Percentiles rank a stretch among this genome's conserved stretches.
Evolutionary conservation across 441 rosid species (phyloP).

Genomic region (Croton laevigatus): DNA sequence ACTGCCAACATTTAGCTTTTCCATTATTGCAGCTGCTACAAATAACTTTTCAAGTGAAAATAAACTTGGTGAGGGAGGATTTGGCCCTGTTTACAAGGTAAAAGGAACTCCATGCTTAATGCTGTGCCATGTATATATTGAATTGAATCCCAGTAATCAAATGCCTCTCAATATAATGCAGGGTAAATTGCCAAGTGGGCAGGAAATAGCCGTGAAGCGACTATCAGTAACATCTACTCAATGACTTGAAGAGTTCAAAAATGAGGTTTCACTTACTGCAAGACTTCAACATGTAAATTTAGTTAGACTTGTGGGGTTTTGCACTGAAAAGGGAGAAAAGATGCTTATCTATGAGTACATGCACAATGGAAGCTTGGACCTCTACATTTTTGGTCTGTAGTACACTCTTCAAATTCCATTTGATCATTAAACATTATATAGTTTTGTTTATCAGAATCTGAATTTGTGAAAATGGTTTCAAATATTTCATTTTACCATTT

Average conservation of each 20-base stretch:
- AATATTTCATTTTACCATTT: too few species aligned
- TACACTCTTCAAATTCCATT: too few species aligned
- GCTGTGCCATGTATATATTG: slow-evolving; percentile 12
- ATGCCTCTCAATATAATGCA: neutral
- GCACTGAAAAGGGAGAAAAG: slow-evolving; percentile 15
- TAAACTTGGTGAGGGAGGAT: slow-evolving; percentile 30
- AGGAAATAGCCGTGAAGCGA: slow-evolving; percentile 26
- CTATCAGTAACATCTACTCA: slow-evolving; percentile 20
- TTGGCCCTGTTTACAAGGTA: slow-evolving; percentile 26
- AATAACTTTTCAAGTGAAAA: slow-evolving; percentile 19
- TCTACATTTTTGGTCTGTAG: neutral
- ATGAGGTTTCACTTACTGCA: slow-evolving; percentile 11
- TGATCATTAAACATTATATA: too few species aligned
- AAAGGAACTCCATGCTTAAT: too few species aligned
- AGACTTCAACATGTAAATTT: slow-evolving; percentile 27
- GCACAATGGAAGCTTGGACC: slow-evolving; percentile 9
- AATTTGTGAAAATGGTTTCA: neutral
- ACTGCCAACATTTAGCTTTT: slow-evolving; percentile 34
- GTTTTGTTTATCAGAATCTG: slow-evolving; percentile 17
- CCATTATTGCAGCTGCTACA: slow-evolving; percentile 26
- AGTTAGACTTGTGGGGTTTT: slow-evolving; percentile 23
- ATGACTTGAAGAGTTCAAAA: slow-evolving; percentile 24
- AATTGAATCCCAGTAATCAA: too few species aligned
- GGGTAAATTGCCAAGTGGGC: slow-evolving; percentile 22
- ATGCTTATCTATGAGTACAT: slow-evolving; percentile 20